Evolutionary conservation across 805 yeast genomes (phyloP).

Genomic region (Barnettozyma botsteinii): DNA sequence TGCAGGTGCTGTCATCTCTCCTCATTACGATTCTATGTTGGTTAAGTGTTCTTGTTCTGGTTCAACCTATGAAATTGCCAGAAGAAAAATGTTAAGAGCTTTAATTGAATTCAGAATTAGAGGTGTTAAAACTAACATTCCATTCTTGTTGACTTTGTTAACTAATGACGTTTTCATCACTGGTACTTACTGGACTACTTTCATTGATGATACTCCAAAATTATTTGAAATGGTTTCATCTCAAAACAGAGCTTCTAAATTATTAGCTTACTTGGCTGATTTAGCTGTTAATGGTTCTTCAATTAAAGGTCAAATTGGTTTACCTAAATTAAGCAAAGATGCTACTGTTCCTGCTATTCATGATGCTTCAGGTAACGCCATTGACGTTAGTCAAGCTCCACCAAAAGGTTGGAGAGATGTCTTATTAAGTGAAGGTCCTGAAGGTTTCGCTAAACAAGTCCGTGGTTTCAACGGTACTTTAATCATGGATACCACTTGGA

Average conservation of each 20-base stretch:
- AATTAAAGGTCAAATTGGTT: conserved; percentile 91
- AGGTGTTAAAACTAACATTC: conserved; percentile 98
- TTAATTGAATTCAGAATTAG: conserved; percentile 96
- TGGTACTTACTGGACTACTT: conserved; percentile 96
- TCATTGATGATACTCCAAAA: conserved; percentile 96
- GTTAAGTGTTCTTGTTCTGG: conserved; percentile 98
- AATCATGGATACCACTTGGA: conserved; percentile 98
- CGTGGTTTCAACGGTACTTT: conserved; percentile 80
- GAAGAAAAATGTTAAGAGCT: conserved; percentile 97
- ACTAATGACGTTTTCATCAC: conserved; percentile 82
- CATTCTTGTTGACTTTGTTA: conserved; percentile 85
- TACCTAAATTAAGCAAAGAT: conserved; percentile 73
- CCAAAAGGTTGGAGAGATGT: conserved; percentile 92
- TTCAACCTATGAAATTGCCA: conserved; percentile 90
- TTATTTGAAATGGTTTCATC: conserved; percentile 92
- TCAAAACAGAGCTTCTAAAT: conserved; percentile 94
- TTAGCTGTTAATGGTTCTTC: conserved; percentile 94
- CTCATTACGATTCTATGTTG: conserved; percentile 97
- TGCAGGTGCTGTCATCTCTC: conserved; percentile 94
- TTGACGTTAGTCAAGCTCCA: conserved; percentile 49
- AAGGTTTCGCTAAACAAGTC: conserved; percentile 81
- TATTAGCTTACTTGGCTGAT: conserved; percentile 87
- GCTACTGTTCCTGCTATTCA: conserved; percentile 72
- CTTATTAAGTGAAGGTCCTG: conserved; percentile 80
- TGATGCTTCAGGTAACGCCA: conserved; percentile 53